Evolutionary conservation across 352 stramenopile species (phyloP).

Genomic region (Phytopythium sindhum): DNA sequence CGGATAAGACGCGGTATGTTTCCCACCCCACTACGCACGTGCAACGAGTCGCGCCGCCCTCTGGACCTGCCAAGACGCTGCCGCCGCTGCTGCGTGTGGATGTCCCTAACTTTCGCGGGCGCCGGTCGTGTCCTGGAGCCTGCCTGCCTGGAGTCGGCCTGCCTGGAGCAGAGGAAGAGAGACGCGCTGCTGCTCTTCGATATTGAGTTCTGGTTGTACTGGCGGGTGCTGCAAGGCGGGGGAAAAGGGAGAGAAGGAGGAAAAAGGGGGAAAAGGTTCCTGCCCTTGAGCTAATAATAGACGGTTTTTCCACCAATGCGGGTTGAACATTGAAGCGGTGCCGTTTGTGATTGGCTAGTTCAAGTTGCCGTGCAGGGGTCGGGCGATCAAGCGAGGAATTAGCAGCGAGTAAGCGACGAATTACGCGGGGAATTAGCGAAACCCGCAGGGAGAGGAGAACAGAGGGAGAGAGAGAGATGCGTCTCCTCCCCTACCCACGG

Average conservation of each 20-base stretch:
- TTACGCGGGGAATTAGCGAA: background rate
- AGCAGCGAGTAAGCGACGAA: background rate
- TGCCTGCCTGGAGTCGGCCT: too few relatives aligned
- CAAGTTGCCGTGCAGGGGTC: background rate
- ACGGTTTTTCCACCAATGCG: background rate
- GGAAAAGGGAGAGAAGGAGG: background rate
- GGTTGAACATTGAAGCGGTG: background rate
- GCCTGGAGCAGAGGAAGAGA: background rate
- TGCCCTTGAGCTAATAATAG: background rate
- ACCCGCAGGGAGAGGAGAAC: background rate
- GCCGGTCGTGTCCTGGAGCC: too few relatives aligned
- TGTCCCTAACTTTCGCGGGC: too few relatives aligned
- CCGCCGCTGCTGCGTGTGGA: background rate
- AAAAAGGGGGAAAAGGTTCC: background rate
- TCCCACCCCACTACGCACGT: too few relatives aligned
- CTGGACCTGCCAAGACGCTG: background rate
- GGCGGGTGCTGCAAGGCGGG: background rate
- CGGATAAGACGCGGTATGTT: background rate
- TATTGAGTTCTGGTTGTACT: slow-evolving; percentile 1
- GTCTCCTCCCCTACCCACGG: background rate
- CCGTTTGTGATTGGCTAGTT: background rate
- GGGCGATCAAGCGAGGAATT: background rate
- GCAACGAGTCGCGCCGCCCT: background rate
- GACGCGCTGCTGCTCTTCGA: background rate
- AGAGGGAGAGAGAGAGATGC: background rate